Evolutionary conservation across 2,329 filamentous ascomycete species (phyloP), one percentile per base, ranked within the genome.

Genomic region (Furcasterigmium furcatum): DNA sequence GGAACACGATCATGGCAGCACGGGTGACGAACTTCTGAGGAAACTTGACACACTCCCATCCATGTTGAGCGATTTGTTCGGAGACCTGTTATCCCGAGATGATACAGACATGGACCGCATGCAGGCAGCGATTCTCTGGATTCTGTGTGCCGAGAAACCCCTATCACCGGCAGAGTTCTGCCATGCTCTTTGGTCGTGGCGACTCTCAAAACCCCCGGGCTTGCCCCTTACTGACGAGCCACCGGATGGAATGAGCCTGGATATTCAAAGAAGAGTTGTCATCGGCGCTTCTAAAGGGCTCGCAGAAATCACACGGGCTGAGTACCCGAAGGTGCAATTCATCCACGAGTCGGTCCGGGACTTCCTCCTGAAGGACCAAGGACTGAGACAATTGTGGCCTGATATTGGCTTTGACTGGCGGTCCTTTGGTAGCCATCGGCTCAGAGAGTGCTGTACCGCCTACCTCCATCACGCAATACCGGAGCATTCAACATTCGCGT

Each of bases 331-430:
- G 0, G 70, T 79, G 1, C 76, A 80, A 46, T 80, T 79, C 53
- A 78, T 79, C 3, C 74, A 79, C 24, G 70, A 77, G 49, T 75
- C 75, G 0, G 72, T 78, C 0, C 56, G 64, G 1, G 73, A 77
- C 8, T 77, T 72, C 38, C 58, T 79, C 0, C n/a, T 74, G 1
- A 63, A 62, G 6, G 61, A 64, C 1, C 46, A 52, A 0, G 67
- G 68, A 0, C 50, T 70, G 0, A 4, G 38, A 0, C 43, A 57
- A 1, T n/a, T 71, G 7, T 27, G 24, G 24, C 24, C 24, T 27
- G 24, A 27, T 27, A 7, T 27, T 27, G 24, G 24, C 7, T 27
- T 27, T 12, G 24, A 27, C 7, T 27, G 24, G 24, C 7, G 12
- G 24, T 7, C 7, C 24, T 12, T 7, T 12, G 12, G 24, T 27